A percentile compares a stretch with the other conserved stretches of the same genome.
Conservation (phyloP, 768 basidiomycete species). For the Panaeolus papilionaceus region DNA sequence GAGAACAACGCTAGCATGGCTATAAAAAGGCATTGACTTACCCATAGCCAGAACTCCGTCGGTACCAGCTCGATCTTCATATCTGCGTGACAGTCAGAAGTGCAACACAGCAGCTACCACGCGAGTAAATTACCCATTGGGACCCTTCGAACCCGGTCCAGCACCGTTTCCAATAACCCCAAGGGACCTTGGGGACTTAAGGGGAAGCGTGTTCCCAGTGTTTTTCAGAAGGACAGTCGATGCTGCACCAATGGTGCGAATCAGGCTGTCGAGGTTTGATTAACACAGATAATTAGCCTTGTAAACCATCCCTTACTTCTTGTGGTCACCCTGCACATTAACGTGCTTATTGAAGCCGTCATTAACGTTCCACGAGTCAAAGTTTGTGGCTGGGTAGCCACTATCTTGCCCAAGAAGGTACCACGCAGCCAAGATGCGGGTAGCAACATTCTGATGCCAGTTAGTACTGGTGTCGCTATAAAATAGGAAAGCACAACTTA, state of each 20-base stretch:
- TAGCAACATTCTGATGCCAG: conserved; percentile 64
- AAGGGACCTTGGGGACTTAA: conserved; percentile 52
- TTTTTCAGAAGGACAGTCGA: conserved; percentile 73
- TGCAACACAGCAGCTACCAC: neutral
- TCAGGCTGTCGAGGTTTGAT: conserved; percentile 42
- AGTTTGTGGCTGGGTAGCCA: conserved; percentile 64
- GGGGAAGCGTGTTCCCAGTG: conserved; percentile 46
- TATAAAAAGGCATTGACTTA: conserved; percentile 28
- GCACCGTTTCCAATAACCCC: conserved; percentile 67
- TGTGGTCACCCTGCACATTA: conserved; percentile 66
- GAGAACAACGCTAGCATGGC: neutral
- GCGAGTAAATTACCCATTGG: conserved; percentile 53
- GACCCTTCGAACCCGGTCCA: conserved; percentile 56
- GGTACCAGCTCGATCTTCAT: conserved; percentile 58
- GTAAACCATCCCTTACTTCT: conserved; percentile 34
- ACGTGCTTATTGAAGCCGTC: conserved; percentile 48
- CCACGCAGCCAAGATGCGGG: conserved; percentile 73
- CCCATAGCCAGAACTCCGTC: conserved; percentile 70
- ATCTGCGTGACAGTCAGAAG: conserved; percentile 32
- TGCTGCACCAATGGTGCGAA: conserved; percentile 64
- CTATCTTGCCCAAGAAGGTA: conserved; percentile 62
- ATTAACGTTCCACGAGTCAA: conserved; percentile 56
- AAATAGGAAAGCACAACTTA: conserved; percentile 34
- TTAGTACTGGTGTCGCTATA: neutral
- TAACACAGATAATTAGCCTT: no score